phyloP scores from a whole-genome alignment of 2,329 filamentous ascomycete species.

The Ophiobolus disseminans region DNA sequence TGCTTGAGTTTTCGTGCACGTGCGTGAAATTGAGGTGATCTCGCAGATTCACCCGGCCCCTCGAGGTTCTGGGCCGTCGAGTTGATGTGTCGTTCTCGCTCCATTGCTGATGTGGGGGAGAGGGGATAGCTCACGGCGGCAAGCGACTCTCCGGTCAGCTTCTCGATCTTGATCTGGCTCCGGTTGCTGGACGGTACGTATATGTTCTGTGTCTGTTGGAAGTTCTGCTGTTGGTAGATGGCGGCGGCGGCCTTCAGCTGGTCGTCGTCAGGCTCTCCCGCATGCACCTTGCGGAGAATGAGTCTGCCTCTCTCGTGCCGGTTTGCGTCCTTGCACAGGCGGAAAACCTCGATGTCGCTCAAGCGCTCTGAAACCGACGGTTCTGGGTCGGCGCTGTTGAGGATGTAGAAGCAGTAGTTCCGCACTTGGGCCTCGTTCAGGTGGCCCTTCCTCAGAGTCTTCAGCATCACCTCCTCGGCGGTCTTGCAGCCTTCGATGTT shows the following conservation, averaged over 20 bases:
- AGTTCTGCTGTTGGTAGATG: constrained; percentile 84
- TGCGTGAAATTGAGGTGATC: constrained; percentile 49
- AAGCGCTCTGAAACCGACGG: constrained; percentile 81
- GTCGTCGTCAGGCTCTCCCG: constrained; percentile 84
- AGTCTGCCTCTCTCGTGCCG: constrained; percentile 87
- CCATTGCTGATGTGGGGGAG: constrained; percentile 73
- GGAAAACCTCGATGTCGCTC: constrained; percentile 85
- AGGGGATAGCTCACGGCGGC: constrained; percentile 85
- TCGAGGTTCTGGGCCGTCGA: constrained; percentile 58
- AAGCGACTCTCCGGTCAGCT: constrained; percentile 86
- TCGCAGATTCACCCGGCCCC: constrained; percentile 38
- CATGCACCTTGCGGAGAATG: constrained; percentile 90
- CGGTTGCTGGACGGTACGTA: constrained; percentile 71
- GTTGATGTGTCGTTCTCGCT: constrained; percentile 72
- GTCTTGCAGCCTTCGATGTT: constrained; percentile 91
- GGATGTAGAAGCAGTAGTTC: constrained; percentile 96
- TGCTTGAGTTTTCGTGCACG: constrained; percentile 68
- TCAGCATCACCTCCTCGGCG: constrained; percentile 89
- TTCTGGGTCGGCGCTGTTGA: constrained; percentile 84
- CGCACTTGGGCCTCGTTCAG: constrained; percentile 89
- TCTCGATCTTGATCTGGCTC: constrained; percentile 86
- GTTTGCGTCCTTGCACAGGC: constrained; percentile 85
- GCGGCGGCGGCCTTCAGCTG: constrained; percentile 87
- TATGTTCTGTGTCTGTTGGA: constrained; percentile 70
- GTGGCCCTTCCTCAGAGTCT: constrained; percentile 85